Conservation (phyloP, 2,329 filamentous ascomycete species). For the Botrytis porri region DNA sequence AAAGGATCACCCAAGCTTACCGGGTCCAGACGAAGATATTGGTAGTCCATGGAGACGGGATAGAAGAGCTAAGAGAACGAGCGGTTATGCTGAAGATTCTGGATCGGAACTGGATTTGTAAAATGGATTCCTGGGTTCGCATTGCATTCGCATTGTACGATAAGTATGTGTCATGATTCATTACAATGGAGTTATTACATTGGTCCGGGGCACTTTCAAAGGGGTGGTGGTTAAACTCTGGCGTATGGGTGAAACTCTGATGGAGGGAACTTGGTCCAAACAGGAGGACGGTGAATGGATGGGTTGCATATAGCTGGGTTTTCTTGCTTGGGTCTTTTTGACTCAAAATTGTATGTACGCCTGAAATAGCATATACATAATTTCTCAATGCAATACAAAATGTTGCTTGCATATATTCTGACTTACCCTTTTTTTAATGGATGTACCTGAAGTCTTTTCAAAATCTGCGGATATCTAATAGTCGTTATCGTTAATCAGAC, state of each 20-base stretch:
- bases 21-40: constrained; percentile 37
- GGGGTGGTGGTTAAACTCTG: constrained; percentile 8
- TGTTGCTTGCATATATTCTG: neutral
- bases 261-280: constrained; percentile 1
- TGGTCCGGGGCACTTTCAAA: constrained; percentile 18
- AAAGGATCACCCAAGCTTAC: constrained; percentile 48
- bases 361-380: constrained; percentile 14
- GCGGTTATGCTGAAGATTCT: constrained; percentile 38
- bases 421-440: too few species aligned
- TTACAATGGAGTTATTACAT: constrained; percentile 17
- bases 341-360: constrained; percentile 11
- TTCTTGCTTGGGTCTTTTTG: neutral
- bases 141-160: constrained; percentile 22
- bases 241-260: constrained; percentile 17
- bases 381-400: neutral
- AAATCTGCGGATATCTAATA: neutral
- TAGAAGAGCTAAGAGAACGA: constrained; percentile 37
- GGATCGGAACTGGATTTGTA: constrained; percentile 32
- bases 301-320: constrained; percentile 18
- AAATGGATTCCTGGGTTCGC: constrained; percentile 16
- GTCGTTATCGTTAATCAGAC: constrained; percentile 10
- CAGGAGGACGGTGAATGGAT: neutral
- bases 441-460: neutral
- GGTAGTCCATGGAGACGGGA: constrained; percentile 36
- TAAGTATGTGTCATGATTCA: constrained; percentile 14